Evolutionary conservation across 2,329 filamentous ascomycete genomes (phyloP), one percentile per base, ranked within the genome.

Genomic region (Camptophora hylomeconis): DNA sequence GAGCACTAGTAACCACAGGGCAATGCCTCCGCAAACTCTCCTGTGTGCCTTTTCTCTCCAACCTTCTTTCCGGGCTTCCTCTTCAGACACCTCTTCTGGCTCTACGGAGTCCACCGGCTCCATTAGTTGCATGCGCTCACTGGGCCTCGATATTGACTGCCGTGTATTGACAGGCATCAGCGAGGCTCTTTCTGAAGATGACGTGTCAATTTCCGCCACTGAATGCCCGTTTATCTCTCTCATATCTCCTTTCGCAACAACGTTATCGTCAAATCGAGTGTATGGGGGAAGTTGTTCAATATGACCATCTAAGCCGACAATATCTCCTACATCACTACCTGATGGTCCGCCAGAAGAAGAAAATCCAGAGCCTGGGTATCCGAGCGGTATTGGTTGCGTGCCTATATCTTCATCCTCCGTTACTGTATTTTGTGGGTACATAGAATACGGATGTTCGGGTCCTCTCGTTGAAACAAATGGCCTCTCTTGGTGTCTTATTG

Each of bases 211-310:
- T 11, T 23, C 24, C n/a, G 7, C 30, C 5, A 28, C 25, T 10
- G 25, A 24, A 15, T 32, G 24, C 1, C 26, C 24, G 12, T 40
- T 36, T 26, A 45, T 39, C 14, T 28, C 26, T 7, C 35, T 40
- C 40, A 45, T 41, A 25, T 45, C 37, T 36, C 52, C 45, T 69
- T 83, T 62, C 52, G 69, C 48, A 49, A 67, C 53, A 56, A 75
- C 61, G 32, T 82, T 78, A 29, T 92, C 80, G 2, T 86, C 82
- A 53, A 92, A 94, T 50, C 83, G 69, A 9, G 82, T 81, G 49
- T 95, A 95, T 1, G 87, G 87, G 8, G 87, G 87, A 11, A 94
- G 60, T 51, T 92, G 82, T 53, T 95, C 87, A 2, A 80, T 77
- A 48, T 94, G 84, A 1, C 86, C 86, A 46, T 92, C 74, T 1